Evolutionary conservation across 768 basidiomycete genomes (phyloP).

Genomic region (Pholiota microspora): DNA sequence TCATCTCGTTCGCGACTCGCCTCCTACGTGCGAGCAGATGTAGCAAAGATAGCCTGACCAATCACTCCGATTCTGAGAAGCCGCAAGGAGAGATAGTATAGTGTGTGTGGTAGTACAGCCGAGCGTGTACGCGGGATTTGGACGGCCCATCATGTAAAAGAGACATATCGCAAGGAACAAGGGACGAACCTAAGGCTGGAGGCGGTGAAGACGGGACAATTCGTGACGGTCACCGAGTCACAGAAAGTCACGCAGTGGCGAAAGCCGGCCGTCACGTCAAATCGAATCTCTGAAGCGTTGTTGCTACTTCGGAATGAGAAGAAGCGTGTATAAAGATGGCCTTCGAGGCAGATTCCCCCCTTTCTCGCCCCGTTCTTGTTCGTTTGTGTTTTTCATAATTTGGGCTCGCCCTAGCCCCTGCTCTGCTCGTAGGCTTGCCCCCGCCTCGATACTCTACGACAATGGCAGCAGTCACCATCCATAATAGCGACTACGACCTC

Average conservation of each 20-base stretch:
- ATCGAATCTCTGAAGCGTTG: neutral
- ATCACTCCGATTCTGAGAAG: conserved; percentile 13
- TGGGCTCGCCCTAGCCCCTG: conserved; percentile 1
- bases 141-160: conserved; percentile 7
- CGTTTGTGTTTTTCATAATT: neutral
- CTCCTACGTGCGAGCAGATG: too few species aligned
- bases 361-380: neutral
- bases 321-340: conserved; percentile 22
- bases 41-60: conserved; percentile 10
- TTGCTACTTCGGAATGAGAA: conserved; percentile 6
- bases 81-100: too few species aligned
- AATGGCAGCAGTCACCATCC: conserved; percentile 39
- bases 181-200: neutral
- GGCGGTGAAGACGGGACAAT: neutral
- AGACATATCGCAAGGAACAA: conserved; percentile 18
- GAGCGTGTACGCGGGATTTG: conserved; percentile 10
- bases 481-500: conserved; percentile 71
- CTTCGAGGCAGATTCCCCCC: conserved; percentile 9
- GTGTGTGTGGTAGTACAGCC: too few species aligned
- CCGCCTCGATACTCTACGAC: conserved; percentile 3
- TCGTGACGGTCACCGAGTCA: neutral
- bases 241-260: neutral
- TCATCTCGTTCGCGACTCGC: too few species aligned
- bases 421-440: conserved; percentile 16
- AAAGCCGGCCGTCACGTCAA: neutral